phyloP scores from a whole-genome alignment of 2,329 filamentous ascomycete genomes.

The Ophiostoma sp. region DNA sequence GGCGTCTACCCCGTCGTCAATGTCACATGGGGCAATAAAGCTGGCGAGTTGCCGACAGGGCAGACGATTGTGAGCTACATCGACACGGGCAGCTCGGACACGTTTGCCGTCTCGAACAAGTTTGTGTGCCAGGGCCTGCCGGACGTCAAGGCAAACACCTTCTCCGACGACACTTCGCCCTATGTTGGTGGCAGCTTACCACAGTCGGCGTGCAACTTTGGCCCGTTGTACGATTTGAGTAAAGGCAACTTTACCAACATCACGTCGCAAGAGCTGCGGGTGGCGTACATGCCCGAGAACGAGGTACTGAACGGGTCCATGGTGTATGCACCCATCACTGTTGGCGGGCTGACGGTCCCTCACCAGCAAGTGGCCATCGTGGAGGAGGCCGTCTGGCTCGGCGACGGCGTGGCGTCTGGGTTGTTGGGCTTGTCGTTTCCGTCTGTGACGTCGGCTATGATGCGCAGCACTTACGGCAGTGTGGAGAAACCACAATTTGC shows the following conservation, averaged over 20 bases:
- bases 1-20: slow-evolving; percentile 27
- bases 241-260: slow-evolving; percentile 41
- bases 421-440: slow-evolving; percentile 54
- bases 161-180: background rate
- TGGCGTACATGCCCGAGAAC: slow-evolving; percentile 47
- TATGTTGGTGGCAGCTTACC: background rate
- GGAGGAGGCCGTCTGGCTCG: slow-evolving; percentile 44
- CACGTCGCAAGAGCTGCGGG: slow-evolving; percentile 44
- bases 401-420: slow-evolving; percentile 48
- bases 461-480: background rate
- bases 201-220: slow-evolving; percentile 30
- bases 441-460: slow-evolving; percentile 41
- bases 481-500: background rate
- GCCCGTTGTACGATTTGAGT: slow-evolving; percentile 27
- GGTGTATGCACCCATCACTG: slow-evolving; percentile 43
- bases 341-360: slow-evolving; percentile 48
- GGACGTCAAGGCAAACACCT: background rate
- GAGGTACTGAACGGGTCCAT: slow-evolving; percentile 41
- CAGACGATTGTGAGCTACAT: slow-evolving; percentile 31
- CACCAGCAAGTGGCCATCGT: slow-evolving; percentile 50
- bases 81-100: slow-evolving; percentile 27
- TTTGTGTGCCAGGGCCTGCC: slow-evolving; percentile 16
- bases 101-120: slow-evolving; percentile 20
- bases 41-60: background rate
- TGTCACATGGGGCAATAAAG: slow-evolving; percentile 28